A percentile compares a stretch with the other conserved stretches of the same genome.
phyloP scores from a whole-genome alignment of 2,329 filamentous ascomycete genomes.

The Zymoseptoria brevis region DNA sequence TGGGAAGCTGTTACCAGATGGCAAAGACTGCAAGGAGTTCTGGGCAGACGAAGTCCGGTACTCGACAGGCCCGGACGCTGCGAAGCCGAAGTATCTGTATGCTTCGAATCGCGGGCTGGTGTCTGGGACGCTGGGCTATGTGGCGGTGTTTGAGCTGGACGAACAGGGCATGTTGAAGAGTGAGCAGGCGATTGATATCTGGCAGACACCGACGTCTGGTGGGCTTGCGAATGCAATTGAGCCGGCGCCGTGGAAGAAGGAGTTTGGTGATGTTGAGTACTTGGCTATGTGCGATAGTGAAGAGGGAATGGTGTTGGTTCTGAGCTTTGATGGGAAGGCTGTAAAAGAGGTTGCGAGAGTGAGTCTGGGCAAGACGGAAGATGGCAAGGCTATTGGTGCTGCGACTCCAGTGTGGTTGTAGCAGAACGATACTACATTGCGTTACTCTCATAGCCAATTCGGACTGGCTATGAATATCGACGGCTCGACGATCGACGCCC shows the following conservation, averaged over 20 bases:
- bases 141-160: conserved; percentile 24
- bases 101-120: conserved; percentile 29
- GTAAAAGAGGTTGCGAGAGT: conserved; percentile 25
- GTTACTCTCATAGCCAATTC: no score
- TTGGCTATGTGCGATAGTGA: conserved; percentile 30
- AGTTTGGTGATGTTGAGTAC: conserved; percentile 21
- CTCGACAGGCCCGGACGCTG: conserved; percentile 21
- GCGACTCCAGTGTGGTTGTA: conserved; percentile 31
- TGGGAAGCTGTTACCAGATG: conserved; percentile 25
- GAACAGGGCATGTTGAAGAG: conserved; percentile 21
- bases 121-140: conserved; percentile 26
- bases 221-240: conserved; percentile 31
- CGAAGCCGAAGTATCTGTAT: conserved; percentile 26
- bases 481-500: no score
- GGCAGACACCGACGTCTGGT: conserved; percentile 29
- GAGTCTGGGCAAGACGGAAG: conserved; percentile 25
- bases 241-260: conserved; percentile 22
- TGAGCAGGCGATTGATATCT: conserved; percentile 26
- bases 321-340: conserved; percentile 27
- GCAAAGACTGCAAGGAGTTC: conserved; percentile 27
- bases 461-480: no score
- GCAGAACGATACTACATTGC: no score
- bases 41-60: conserved; percentile 32
- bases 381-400: conserved; percentile 24
- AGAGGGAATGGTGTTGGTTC: conserved; percentile 27